Percentiles rank a stretch among this genome's conserved stretches.
These are phyloP conservation scores for Malassezia nana DNA, from an alignment of 1,284 basidiomycete genomes.

Conservation along the genomic window DNA sequence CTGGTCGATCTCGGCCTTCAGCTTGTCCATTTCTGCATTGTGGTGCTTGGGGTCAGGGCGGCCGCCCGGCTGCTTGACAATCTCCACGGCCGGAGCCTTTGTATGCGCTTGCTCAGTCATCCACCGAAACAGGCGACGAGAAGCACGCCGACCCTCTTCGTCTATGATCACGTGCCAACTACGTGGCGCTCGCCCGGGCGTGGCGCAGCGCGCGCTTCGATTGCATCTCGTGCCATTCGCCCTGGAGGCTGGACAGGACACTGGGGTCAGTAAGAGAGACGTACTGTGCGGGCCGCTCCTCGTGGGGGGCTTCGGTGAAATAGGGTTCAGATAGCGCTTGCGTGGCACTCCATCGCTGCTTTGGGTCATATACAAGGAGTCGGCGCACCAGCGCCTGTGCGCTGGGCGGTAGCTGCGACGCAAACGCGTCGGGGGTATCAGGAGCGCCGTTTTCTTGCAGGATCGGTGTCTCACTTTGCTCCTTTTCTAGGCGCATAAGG, in stretches of 20 bases:
- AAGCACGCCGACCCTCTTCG: not conserved
- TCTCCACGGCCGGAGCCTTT: slow-evolving; percentile 22
- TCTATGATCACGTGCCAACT: slow-evolving; percentile 7
- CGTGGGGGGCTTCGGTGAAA: slow-evolving; percentile 68
- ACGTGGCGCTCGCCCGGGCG: slow-evolving; percentile 13
- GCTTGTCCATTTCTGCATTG: slow-evolving; percentile 38
- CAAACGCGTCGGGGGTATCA: slow-evolving; percentile 5
- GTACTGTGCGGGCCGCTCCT: slow-evolving; percentile 68
- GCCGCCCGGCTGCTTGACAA: slow-evolving; percentile 40
- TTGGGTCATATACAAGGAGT: slow-evolving; percentile 73
- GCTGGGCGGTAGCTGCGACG: slow-evolving; percentile 47
- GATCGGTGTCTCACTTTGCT: not conserved
- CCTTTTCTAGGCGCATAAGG: slow-evolving; percentile 50
- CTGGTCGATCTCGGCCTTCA: slow-evolving; percentile 37
- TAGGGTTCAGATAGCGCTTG: slow-evolving; percentile 73
- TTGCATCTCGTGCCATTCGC: slow-evolving; percentile 90
- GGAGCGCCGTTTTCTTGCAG: not conserved
- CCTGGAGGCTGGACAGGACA: slow-evolving; percentile 57
- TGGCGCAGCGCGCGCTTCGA: slow-evolving; percentile 29
- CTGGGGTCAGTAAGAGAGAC: slow-evolving; percentile 47
- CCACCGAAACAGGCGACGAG: not conserved
- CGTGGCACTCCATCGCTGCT: slow-evolving; percentile 63
- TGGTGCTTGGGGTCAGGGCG: slow-evolving; percentile 40
- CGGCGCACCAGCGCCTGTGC: slow-evolving; percentile 74
- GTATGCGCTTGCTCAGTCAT: not conserved